A percentile compares a stretch with the other conserved stretches of the same genome.
Evolutionary conservation across 495 filamentous ascomycete species (phyloP).

Genomic region (Cudoniella acicularis): DNA sequence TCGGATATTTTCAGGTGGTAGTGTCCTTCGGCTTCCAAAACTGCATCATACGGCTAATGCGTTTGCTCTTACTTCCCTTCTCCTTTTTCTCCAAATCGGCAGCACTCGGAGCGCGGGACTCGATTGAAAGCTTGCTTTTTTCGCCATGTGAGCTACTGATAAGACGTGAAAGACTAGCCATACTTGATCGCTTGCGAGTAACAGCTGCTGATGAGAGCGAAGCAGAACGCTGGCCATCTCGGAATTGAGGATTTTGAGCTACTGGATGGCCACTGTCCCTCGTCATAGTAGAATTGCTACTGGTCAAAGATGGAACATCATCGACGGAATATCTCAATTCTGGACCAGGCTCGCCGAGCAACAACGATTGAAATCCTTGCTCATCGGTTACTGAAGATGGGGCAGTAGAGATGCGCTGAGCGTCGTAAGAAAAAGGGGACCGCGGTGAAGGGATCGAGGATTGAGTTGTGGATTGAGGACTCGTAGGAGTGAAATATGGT

Average conservation of each 20-base stretch:
- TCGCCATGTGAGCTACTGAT: conserved; percentile 75
- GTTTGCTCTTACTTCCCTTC: conserved; percentile 67
- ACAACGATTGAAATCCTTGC: conserved; percentile 55
- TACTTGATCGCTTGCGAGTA: conserved; percentile 73
- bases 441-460: conserved; percentile 54
- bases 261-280: conserved; percentile 46
- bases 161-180: conserved; percentile 80
- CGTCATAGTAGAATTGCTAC: conserved; percentile 82
- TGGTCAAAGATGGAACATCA: conserved; percentile 82
- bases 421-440: conserved; percentile 62
- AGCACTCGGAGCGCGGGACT: conserved; percentile 52
- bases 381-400: conserved; percentile 68
- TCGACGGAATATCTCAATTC: conserved; percentile 73
- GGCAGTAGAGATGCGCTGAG: conserved; percentile 66
- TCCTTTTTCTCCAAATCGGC: conserved; percentile 54
- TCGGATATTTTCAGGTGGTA: neutral
- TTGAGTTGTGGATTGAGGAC: conserved; percentile 47
- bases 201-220: conserved; percentile 65
- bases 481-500: conserved; percentile 46
- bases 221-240: conserved; percentile 59
- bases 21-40: conserved; percentile 52
- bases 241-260: conserved; percentile 28
- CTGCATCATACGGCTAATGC: conserved; percentile 76
- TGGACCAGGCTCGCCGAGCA: conserved; percentile 59
- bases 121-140: conserved; percentile 76